These are phyloP conservation scores for Pseudocercospora musae DNA, from an alignment of 2,329 filamentous ascomycete species.

Conservation along the genomic window DNA sequence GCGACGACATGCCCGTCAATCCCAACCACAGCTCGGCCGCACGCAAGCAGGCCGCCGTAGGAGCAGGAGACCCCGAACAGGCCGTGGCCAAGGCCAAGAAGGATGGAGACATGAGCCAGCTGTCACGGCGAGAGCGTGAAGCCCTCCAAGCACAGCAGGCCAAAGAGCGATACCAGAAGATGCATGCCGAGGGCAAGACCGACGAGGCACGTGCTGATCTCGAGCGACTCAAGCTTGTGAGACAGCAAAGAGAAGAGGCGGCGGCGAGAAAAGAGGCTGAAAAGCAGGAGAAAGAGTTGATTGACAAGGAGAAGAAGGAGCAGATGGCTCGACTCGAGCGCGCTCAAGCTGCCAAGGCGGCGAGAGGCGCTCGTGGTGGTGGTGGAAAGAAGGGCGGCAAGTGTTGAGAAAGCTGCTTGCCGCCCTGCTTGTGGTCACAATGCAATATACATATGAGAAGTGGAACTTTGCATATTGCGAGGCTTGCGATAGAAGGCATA, in stretches of 20 bases:
- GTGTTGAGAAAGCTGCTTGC: slow-evolving; percentile 20
- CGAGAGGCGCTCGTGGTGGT: slow-evolving; percentile 42
- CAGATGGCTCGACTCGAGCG: slow-evolving; percentile 47
- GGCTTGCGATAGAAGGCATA: slow-evolving; percentile 7
- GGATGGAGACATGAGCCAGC: slow-evolving; percentile 53
- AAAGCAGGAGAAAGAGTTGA: slow-evolving; percentile 49
- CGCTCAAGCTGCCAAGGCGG: slow-evolving; percentile 41
- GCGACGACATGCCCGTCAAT: slow-evolving; percentile 74
- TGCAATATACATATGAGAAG: background rate
- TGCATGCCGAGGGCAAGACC: slow-evolving; percentile 93
- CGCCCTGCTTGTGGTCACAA: background rate
- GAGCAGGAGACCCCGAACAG: slow-evolving; percentile 46
- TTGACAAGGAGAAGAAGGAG: slow-evolving; percentile 56
- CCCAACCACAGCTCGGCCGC: slow-evolving; percentile 75
- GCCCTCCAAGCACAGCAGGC: slow-evolving; percentile 82
- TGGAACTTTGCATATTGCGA: slow-evolving; percentile 12
- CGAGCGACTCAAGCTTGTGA: slow-evolving; percentile 75
- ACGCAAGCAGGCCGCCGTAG: slow-evolving; percentile 65
- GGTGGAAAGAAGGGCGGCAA: slow-evolving; percentile 45
- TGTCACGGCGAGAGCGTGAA: slow-evolving; percentile 69
- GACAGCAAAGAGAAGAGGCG: slow-evolving; percentile 81
- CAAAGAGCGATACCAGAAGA: slow-evolving; percentile 84
- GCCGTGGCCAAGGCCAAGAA: slow-evolving; percentile 57
- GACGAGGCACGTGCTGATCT: slow-evolving; percentile 90
- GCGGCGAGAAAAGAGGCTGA: slow-evolving; percentile 74